A percentile compares a stretch with the other conserved stretches of the same genome.
Conservation (phyloP, 805 yeast species). For the Cyberlindnera euphorbiae region DNA sequence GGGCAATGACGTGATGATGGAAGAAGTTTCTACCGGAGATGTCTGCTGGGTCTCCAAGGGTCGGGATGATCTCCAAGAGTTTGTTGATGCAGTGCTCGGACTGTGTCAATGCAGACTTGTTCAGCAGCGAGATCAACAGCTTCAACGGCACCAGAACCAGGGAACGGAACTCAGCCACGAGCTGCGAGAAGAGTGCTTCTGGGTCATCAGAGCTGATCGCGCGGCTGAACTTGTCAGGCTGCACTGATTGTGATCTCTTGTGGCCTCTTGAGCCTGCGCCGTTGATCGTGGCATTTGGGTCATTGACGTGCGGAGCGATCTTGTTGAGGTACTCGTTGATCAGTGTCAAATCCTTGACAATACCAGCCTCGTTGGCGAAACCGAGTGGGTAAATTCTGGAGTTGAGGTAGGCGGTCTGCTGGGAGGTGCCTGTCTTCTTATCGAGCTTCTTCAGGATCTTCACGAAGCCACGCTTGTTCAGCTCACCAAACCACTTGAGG, state of each 20-base stretch:
- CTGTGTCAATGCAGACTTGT: slow-evolving; percentile 56
- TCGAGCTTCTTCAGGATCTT: slow-evolving; percentile 89
- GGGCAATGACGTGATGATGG: slow-evolving; percentile 75
- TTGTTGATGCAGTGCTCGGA: slow-evolving; percentile 53
- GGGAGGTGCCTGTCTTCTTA: slow-evolving; percentile 65
- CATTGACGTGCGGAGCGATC: slow-evolving; percentile 39
- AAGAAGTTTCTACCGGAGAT: slow-evolving; percentile 79
- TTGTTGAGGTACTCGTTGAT: slow-evolving; percentile 50
- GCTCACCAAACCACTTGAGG: slow-evolving; percentile 90
- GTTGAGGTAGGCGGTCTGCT: slow-evolving; percentile 51
- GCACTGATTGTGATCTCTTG: slow-evolving; percentile 13
- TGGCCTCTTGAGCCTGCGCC: neutral
- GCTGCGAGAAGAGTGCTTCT: slow-evolving; percentile 37
- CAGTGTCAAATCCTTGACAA: slow-evolving; percentile 45
- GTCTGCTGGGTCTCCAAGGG: slow-evolving; percentile 61
- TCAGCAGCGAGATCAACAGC: slow-evolving; percentile 53
- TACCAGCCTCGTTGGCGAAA: slow-evolving; percentile 67
- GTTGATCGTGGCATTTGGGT: neutral
- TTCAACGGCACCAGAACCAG: slow-evolving; percentile 50
- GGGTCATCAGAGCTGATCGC: slow-evolving; percentile 40
- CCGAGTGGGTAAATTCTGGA: slow-evolving; percentile 70
- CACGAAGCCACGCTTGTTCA: slow-evolving; percentile 83
- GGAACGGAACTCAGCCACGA: slow-evolving; percentile 40
- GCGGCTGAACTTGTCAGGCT: slow-evolving; percentile 20
- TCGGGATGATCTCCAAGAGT: slow-evolving; percentile 47